These are phyloP conservation scores for Nicotiana noctiflora DNA, from an alignment of 257 asterid genomes.

Conservation along the genomic window DNA sequence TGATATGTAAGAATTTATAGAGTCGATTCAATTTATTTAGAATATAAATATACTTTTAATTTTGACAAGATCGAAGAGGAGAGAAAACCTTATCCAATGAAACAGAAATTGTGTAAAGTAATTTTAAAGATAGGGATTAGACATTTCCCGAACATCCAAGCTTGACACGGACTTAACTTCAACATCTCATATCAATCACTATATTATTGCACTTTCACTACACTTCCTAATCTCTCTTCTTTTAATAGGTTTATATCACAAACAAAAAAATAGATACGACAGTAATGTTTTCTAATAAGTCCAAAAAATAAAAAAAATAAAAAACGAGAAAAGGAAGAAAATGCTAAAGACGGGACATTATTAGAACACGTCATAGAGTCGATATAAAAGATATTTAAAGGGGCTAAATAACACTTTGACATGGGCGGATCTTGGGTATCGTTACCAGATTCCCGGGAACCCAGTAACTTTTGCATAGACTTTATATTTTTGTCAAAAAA, in stretches of 20 bases:
- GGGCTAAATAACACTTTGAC: not conserved
- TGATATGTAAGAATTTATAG: not conserved
- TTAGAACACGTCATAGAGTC: not conserved
- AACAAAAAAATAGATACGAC: not conserved
- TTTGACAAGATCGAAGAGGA: not conserved
- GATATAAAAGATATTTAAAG: not conserved
- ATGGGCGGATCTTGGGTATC: too few species aligned
- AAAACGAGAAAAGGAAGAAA: not conserved
- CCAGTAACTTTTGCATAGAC: too few species aligned
- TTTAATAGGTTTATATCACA: not conserved
- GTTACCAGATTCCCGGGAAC: too few species aligned
- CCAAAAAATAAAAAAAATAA: not conserved
- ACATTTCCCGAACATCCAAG: not conserved
- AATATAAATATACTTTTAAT: too few species aligned
- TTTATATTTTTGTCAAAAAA: too few species aligned
- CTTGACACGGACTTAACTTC: not conserved
- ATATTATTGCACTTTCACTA: too few species aligned
- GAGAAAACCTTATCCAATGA: not conserved
- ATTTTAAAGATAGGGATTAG: not conserved
- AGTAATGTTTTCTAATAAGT: not conserved
- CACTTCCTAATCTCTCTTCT: not conserved
- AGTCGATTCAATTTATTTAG: too few species aligned
- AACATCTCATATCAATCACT: not conserved
- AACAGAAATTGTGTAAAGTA: not conserved
- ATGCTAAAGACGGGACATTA: not conserved